Conservation (phyloP, 164 flowering plant species). For the Vitis rupestris region DNA sequence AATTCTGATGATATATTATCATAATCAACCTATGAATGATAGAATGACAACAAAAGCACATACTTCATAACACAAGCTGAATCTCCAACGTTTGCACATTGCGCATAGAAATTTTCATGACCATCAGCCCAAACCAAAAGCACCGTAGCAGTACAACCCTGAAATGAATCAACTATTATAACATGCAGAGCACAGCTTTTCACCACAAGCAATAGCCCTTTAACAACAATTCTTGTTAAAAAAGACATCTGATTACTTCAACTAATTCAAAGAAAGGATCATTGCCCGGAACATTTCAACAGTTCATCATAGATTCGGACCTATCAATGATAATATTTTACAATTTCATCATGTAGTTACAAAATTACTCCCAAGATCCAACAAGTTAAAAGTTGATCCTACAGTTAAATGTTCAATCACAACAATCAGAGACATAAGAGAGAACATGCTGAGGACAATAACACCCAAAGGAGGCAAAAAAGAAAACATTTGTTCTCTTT, state of each 20-base stretch:
- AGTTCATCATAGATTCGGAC: not conserved
- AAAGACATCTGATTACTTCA: not conserved
- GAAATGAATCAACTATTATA: conserved; percentile 25
- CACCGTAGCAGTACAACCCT: conserved; percentile 98
- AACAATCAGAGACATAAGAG: not conserved
- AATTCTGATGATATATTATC: not conserved
- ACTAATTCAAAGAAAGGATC: not conserved
- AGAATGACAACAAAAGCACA: conserved; percentile 25
- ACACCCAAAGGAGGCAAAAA: no score
- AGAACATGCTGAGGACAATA: no score
- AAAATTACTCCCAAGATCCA: not conserved
- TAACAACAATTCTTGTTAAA: not conserved
- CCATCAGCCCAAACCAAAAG: conserved; percentile 88
- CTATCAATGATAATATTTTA: no score
- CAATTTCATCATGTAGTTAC: not conserved
- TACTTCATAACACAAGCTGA: conserved; percentile 87
- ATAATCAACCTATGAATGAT: not conserved
- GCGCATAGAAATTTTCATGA: conserved; percentile 61
- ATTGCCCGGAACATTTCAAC: not conserved
- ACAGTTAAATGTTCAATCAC: not conserved
- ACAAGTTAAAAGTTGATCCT: not conserved
- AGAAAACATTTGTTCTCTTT: no score
- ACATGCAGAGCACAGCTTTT: conserved; percentile 3
- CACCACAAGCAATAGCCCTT: not conserved
- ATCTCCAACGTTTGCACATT: conserved; percentile 98